Evolutionary conservation across 192 early-diverging fungal genomes (phyloP).

Genomic region (Linnemannia zychae): DNA sequence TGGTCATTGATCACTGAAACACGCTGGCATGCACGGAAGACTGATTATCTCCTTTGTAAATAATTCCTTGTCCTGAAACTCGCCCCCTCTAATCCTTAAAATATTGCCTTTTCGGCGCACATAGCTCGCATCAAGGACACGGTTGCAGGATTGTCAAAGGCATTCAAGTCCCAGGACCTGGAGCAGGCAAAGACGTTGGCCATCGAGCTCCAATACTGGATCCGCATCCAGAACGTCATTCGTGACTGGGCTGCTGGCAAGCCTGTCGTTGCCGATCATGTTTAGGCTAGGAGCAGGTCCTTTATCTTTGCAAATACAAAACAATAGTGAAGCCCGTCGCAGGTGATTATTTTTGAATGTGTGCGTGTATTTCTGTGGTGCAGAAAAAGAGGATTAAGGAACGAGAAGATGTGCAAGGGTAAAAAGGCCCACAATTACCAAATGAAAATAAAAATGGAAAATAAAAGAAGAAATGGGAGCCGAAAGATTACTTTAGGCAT

Average conservation of each 20-base stretch:
- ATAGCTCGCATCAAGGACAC: constrained; percentile 67
- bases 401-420: neutral
- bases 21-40: neutral
- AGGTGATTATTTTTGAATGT: neutral
- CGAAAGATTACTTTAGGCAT: neutral
- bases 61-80: neutral
- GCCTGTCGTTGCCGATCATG: constrained; percentile 66
- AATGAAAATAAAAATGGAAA: neutral
- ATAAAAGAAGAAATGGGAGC: neutral
- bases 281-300: constrained; percentile 11
- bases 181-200: constrained; percentile 73
- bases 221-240: constrained; percentile 68
- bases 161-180: constrained; percentile 69
- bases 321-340: neutral
- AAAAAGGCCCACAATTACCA: neutral
- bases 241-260: constrained; percentile 72
- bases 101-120: neutral
- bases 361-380: neutral
- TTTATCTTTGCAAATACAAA: neutral
- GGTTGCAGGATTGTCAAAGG: constrained; percentile 57
- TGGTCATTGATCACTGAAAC: neutral
- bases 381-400: neutral
- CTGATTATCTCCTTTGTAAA: neutral
- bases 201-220: constrained; percentile 85
- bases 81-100: neutral